Base-by-base conservation (phyloP, 2,329 filamentous ascomycete species). In the Sphaerulina musiva region DNA sequence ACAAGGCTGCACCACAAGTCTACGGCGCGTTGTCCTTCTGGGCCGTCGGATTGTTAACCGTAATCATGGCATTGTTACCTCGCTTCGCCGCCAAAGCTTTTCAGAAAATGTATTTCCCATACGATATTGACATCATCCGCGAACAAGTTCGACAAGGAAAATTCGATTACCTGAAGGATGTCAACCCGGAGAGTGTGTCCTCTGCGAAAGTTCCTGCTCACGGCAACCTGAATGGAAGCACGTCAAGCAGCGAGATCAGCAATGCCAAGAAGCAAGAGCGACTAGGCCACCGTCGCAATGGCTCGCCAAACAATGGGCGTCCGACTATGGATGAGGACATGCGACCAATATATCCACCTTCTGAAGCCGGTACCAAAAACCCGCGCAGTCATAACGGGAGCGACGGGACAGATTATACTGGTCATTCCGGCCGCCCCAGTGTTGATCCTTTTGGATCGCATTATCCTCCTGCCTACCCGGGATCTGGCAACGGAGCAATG, bases 41-140 rank as follows among this genome's bases (percentile, higher is more conserved):
- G 93, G 84, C 87, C 14, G 78, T 89, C 46, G 82, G 89, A 51
- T 76, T 93, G 47, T 75, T 96, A 53, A 89, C 88, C 1, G 82
- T 90, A 1, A 79, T 89, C 59, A 81, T 95, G 53, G 92, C 88
- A 70, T 75, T 98, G 48, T 83, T 95, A 55, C 93, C 93, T 9
- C 85, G 93, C 26, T 95, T 97, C 70, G 80, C 82, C 46, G 79
- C 87, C 74, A 98, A 98, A 74, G 78, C 85, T 32, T 73, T 93
- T 47, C 93, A 97, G 71, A 98, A 98, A 74, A 87, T 95, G 51
- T 97, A 90, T 74, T 88, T 86, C 71, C 93, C 93, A 3, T 85
- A 86, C 62, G 93, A 98, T 66, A 78, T 96, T 55, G 93, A 98
- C 69, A 95, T 98, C 60, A 84, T 98, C 66, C 89, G 93, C 46